Evolutionary conservation across 2,329 filamentous ascomycete genomes (phyloP).

Genomic region (Trichoderma asperellum): DNA sequence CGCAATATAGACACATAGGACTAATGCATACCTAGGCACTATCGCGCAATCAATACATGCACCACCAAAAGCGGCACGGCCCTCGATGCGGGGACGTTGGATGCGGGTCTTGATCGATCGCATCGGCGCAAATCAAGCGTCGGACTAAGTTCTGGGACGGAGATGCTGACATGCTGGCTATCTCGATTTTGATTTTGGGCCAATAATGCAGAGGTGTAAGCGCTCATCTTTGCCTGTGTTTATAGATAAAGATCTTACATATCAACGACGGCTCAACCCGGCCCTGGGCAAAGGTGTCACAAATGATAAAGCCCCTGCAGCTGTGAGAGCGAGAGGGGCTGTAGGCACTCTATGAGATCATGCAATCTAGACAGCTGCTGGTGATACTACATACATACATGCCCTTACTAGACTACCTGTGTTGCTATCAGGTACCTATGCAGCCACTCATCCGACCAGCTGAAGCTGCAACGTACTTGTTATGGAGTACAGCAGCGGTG

Average conservation of each 20-base stretch:
- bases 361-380: not conserved
- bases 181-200: not conserved
- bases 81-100: not conserved
- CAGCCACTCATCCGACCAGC: not conserved
- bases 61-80: not conserved
- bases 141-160: not conserved
- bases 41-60: not conserved
- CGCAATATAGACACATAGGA: not conserved
- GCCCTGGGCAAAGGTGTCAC: not conserved
- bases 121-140: not conserved
- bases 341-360: not conserved
- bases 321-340: not conserved
- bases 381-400: not conserved
- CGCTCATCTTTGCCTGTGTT: not conserved
- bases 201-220: not conserved
- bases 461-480: not conserved
- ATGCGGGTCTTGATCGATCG: not conserved
- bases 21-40: not conserved
- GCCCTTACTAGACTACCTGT: not conserved
- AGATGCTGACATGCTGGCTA: not conserved
- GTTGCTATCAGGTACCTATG: not conserved
- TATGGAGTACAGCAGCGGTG: not conserved
- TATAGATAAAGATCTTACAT: not conserved
- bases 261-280: not conserved
- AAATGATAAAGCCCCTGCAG: not conserved